Base-by-base conservation (phyloP, 495 filamentous ascomycete genomes). In the Penicillium lagena region DNA sequence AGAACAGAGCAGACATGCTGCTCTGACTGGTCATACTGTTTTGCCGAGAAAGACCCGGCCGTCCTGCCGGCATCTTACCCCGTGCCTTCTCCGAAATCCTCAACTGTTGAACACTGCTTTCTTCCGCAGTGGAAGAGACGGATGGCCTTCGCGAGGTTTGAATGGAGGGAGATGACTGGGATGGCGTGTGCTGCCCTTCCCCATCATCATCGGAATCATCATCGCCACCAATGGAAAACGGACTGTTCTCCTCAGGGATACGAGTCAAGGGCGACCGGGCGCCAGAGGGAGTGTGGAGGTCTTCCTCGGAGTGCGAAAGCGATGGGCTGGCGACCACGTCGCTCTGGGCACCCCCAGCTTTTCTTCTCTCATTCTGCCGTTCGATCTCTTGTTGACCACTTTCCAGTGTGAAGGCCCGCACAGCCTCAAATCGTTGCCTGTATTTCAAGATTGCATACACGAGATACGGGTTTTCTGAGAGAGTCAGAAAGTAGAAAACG, bases 31-130 rank as follows among this genome's bases (percentile, higher is more conserved):
- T 87, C 38, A 83, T 90, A 63, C 89, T 95, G 56, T 90, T 93
- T 58, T 96, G 93, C 7, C 94, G 75, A 3, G 90, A 96, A 60
- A 98, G 96, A 12, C 78, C 78, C 9, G 77, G 75, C 33, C 87
- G 76, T 3, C 87, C 85, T 9, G 86, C 89, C n/a, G 94, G 94
- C 80, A 93, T 88, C 62, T 99, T 99, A 7, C 93, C 93, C 39
- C 93, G 73, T 22, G 93, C 94, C 58, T 97, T 99, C 63, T 99
- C 93, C 9, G 91, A 95, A 89, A 97, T 99, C 38, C 89, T 80
- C n/a, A 94, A 59, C 54, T 96, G 91, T 30, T 83, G 70, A n/a
- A 90, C 88, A 9, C 95, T 78, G 17, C 86, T 83, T 54, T 93
- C 88, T 45, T 95, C 93, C 1, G 78, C 66, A 1, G 78, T 77